phyloP scores from a whole-genome alignment of 1,284 basidiomycete species.

The Ustilago trichophora region DNA sequence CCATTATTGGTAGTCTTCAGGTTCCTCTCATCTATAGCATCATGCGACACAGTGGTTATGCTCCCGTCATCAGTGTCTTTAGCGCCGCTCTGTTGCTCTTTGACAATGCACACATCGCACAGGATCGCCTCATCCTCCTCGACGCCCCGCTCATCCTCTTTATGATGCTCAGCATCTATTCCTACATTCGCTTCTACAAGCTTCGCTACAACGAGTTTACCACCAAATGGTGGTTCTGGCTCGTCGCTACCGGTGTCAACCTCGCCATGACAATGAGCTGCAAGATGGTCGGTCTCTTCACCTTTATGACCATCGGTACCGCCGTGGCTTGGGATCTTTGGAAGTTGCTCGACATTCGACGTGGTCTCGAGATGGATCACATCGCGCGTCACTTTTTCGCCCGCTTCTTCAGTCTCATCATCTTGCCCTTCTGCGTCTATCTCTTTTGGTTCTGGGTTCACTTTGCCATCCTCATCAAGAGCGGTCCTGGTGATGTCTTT shows the following conservation, averaged over 20 bases:
- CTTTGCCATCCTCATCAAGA: conserved; percentile 87
- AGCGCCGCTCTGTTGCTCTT: conserved; percentile 85
- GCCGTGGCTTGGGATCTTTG: conserved; percentile 94
- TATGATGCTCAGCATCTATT: conserved; percentile 90
- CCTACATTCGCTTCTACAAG: conserved; percentile 95
- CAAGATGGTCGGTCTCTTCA: conserved; percentile 96
- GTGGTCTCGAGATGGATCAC: conserved; percentile 76
- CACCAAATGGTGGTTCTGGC: conserved; percentile 88
- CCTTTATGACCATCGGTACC: conserved; percentile 85
- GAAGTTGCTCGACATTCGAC: conserved; percentile 88
- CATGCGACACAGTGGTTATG: conserved; percentile 97
- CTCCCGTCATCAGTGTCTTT: conserved; percentile 85
- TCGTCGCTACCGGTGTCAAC: conserved; percentile 86
- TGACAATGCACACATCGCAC: conserved; percentile 96
- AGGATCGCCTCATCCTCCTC: conserved; percentile 93
- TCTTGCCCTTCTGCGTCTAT: conserved; percentile 88
- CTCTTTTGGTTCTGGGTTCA: conserved; percentile 96
- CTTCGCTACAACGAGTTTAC: conserved; percentile 76
- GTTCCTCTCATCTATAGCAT: conserved; percentile 93
- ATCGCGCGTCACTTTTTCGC: conserved; percentile 90
- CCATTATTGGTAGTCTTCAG: conserved; percentile 87
- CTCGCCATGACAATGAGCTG: conserved; percentile 96
- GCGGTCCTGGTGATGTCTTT: conserved; percentile 92
- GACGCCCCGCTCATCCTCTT: conserved; percentile 96
- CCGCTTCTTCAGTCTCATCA: conserved; percentile 84